These are phyloP conservation scores for Volvariella surrecta DNA, from an alignment of 1,284 basidiomycete genomes.

Conservation along the genomic window DNA sequence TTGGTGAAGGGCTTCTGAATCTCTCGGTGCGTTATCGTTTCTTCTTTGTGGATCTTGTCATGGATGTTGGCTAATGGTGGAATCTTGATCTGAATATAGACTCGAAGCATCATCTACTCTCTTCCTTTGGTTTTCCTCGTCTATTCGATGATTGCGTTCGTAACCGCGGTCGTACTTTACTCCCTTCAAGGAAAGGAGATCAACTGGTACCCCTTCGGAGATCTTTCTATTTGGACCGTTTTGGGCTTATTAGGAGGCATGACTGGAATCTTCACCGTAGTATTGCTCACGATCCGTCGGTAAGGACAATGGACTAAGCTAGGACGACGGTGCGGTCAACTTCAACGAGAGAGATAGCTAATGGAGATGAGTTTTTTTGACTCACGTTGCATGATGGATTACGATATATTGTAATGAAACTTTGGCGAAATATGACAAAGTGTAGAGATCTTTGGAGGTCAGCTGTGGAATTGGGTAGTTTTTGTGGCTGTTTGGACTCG, in stretches of 20 bases:
- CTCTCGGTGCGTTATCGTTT: constrained; percentile 38
- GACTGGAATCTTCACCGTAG: constrained; percentile 50
- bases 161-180: constrained; percentile 56
- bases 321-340: no score
- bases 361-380: no score
- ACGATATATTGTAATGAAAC: no score
- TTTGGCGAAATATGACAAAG: no score
- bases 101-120: constrained; percentile 53
- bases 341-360: no score
- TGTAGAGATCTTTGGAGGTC: no score
- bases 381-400: no score
- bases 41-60: constrained; percentile 1
- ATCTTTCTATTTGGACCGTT: constrained; percentile 54
- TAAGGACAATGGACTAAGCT: no score
- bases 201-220: constrained; percentile 37
- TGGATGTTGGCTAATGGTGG: no score
- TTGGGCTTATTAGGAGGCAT: constrained; percentile 54
- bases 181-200: constrained; percentile 44
- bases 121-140: constrained; percentile 67
- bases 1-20: constrained; percentile 47
- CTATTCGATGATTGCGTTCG: constrained; percentile 58
- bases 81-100: constrained; percentile 31
- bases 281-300: constrained; percentile 35
- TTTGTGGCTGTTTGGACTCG: no score
- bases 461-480: no score